Percentiles rank a stretch among this genome's conserved stretches.
These are phyloP conservation scores for Ogataea trehalophila DNA, from an alignment of 805 yeast species.

Conservation along the genomic window DNA sequence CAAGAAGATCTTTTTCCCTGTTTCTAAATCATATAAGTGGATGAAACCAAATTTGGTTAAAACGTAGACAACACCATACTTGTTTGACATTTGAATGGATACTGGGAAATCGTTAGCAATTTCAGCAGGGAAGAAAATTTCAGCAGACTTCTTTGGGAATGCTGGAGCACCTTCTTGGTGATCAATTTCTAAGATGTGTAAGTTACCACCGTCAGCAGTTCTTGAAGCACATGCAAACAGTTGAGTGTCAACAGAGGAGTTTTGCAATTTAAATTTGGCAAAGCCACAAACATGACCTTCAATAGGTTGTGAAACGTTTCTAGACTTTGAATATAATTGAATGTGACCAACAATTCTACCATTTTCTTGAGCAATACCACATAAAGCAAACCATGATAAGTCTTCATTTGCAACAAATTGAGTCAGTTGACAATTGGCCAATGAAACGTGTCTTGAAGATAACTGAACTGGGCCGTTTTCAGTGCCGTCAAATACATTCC, in stretches of 20 bases:
- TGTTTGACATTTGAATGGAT: slow-evolving; percentile 77
- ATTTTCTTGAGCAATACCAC: slow-evolving; percentile 91
- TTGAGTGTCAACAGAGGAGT: slow-evolving; percentile 72
- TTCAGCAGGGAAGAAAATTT: slow-evolving; percentile 94
- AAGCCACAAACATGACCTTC: slow-evolving; percentile 97
- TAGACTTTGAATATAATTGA: slow-evolving; percentile 81
- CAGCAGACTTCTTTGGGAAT: slow-evolving; percentile 84
- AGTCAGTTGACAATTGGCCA: slow-evolving; percentile 82
- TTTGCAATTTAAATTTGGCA: slow-evolving; percentile 69
- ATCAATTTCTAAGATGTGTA: slow-evolving; percentile 94
- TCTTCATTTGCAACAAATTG: slow-evolving; percentile 78
- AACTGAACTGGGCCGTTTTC: slow-evolving; percentile 76
- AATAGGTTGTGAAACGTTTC: slow-evolving; percentile 92
- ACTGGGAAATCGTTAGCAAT: slow-evolving; percentile 96
- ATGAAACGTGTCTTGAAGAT: slow-evolving; percentile 77
- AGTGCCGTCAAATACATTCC: slow-evolving; percentile 81
- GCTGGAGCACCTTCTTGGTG: slow-evolving; percentile 81
- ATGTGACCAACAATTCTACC: slow-evolving; percentile 95
- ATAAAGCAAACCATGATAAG: slow-evolving; percentile 89
- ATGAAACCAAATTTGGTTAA: slow-evolving; percentile 95
- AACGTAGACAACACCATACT: slow-evolving; percentile 81
- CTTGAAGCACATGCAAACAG: slow-evolving; percentile 92
- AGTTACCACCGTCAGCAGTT: slow-evolving; percentile 74
- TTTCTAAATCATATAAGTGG: slow-evolving; percentile 89
- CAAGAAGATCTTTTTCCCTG: slow-evolving; percentile 88